Evolutionary conservation across 345 rosid species (phyloP).

Genomic region (Adansonia digitata): DNA sequence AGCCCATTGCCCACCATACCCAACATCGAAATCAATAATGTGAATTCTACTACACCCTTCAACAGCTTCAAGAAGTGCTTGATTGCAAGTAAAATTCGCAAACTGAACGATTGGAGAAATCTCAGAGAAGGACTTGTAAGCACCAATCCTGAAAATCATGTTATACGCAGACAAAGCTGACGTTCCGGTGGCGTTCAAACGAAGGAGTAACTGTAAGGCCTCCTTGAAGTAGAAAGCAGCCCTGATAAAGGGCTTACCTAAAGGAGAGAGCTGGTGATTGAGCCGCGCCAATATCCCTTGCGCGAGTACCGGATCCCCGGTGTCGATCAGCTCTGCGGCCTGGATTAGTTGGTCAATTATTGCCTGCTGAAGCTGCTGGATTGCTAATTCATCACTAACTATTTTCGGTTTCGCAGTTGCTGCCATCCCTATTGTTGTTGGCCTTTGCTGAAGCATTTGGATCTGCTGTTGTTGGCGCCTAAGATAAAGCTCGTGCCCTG

Average conservation of each 20-base stretch:
- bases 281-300: conserved; percentile 99
- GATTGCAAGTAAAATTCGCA: conserved; percentile 82
- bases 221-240: conserved; percentile 78
- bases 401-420: conserved; percentile 31
- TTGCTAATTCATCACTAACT: conserved; percentile 40
- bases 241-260: conserved; percentile 75
- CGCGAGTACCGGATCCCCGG: conserved; percentile 82
- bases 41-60: conserved; percentile 60
- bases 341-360: conserved; percentile 69
- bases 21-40: conserved; percentile 82
- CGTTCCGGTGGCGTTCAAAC: conserved; percentile 17
- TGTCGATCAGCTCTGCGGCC: conserved; percentile 86
- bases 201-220: conserved; percentile 61
- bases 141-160: conserved; percentile 67
- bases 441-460: conserved; percentile 43
- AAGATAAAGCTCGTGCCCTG: conserved; percentile 41
- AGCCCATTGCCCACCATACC: conserved; percentile 91
- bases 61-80: conserved; percentile 68
- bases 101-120: conserved; percentile 84
- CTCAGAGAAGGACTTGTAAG: conserved; percentile 82
- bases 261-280: conserved; percentile 95
- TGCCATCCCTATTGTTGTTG: conserved; percentile 21
- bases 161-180: conserved; percentile 28
- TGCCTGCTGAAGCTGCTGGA: conserved; percentile 66
- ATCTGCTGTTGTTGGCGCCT: conserved; percentile 37